A percentile compares a stretch with the other conserved stretches of the same genome.
Conservation (phyloP, 2,329 filamentous ascomycete genomes). For the Fusarium incarnatum region DNA sequence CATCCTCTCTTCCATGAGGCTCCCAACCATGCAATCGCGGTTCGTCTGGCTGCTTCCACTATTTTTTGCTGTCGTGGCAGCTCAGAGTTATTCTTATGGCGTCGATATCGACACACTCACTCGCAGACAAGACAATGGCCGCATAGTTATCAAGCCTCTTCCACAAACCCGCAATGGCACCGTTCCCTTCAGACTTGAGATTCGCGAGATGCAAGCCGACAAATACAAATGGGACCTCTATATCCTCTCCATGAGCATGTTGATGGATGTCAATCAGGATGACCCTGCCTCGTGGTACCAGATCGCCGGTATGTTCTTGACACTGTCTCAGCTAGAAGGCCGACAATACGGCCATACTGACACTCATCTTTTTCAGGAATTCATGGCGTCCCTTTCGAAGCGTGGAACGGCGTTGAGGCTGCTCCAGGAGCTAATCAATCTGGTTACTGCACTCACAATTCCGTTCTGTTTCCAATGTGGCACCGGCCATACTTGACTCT, state of each 20-base stretch:
- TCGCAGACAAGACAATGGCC: constrained; percentile 54
- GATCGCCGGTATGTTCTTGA: constrained; percentile 72
- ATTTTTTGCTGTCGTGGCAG: constrained; percentile 25
- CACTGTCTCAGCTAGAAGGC: neutral
- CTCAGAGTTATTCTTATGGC: constrained; percentile 64
- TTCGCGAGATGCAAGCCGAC: constrained; percentile 73
- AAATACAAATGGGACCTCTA: constrained; percentile 80
- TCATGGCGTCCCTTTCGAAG: constrained; percentile 77
- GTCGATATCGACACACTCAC: constrained; percentile 55
- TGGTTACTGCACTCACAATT: constrained; percentile 83
- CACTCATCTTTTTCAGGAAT: constrained; percentile 66
- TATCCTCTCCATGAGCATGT: constrained; percentile 77
- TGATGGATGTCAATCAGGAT: constrained; percentile 74
- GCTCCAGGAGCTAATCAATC: constrained; percentile 63
- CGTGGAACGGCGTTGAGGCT: constrained; percentile 65
- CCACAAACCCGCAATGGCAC: constrained; percentile 55
- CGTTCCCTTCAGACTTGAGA: constrained; percentile 69
- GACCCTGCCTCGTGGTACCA: constrained; percentile 79
- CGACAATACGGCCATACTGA: constrained; percentile 16
- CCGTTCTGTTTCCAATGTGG: constrained; percentile 83
- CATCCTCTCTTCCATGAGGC: neutral
- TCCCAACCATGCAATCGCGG: constrained; percentile 28
- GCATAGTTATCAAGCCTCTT: constrained; percentile 59
- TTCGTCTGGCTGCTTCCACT: constrained; percentile 20
- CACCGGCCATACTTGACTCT: constrained; percentile 81